Conservation (phyloP, 768 basidiomycete species). For the Nidula microcarpa region DNA sequence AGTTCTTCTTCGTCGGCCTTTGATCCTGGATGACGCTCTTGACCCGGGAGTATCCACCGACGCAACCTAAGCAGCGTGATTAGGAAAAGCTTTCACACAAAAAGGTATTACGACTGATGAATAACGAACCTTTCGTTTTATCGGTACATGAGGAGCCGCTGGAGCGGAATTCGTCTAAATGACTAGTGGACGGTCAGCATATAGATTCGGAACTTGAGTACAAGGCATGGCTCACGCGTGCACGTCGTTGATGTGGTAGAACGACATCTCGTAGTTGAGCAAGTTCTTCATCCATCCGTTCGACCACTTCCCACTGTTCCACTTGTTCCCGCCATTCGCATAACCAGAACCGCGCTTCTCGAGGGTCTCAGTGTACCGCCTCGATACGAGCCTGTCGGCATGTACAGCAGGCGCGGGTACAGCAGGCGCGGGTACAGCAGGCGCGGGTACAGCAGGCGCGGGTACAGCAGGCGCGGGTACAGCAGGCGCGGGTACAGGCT, state of each 20-base stretch:
- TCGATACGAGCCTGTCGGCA: conserved; percentile 20
- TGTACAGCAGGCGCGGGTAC: background rate
- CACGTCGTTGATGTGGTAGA: conserved; percentile 42
- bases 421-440: background rate
- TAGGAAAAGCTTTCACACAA: background rate
- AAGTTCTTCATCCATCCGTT: conserved; percentile 11
- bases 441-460: background rate
- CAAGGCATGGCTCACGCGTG: conserved; percentile 24
- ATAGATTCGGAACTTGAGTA: background rate
- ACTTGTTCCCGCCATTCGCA: conserved; percentile 7
- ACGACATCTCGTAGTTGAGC: conserved; percentile 19
- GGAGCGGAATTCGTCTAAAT: conserved; percentile 33
- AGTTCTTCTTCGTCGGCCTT: conserved; percentile 26
- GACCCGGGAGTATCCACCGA: conserved; percentile 39
- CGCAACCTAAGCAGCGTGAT: conserved; percentile 22
- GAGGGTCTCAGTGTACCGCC: conserved; percentile 7
- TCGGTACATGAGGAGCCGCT: conserved; percentile 34
- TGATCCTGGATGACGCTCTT: conserved; percentile 31
- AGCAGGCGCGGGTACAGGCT: background rate
- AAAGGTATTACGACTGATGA: too few relatives aligned
- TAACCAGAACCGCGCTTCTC: conserved; percentile 16
- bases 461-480: too few relatives aligned
- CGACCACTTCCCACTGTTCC: conserved; percentile 13
- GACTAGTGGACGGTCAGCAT: conserved; percentile 11
- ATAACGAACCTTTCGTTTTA: conserved; percentile 16